Conservation (phyloP, 1,139 yeast genomes). For the Kodamaea sp. region DNA sequence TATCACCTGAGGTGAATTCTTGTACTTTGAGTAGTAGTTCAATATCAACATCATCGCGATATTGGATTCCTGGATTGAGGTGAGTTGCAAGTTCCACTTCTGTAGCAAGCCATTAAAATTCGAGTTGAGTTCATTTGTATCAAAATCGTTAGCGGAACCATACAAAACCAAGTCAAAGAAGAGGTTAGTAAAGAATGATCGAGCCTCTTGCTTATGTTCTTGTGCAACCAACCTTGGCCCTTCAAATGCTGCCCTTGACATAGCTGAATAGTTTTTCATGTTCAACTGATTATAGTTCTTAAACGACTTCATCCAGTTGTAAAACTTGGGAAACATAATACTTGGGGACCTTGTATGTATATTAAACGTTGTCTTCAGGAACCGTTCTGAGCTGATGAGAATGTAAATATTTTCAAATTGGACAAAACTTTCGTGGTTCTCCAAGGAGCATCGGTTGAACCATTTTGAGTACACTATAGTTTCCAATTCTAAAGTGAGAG, state of each 20-base stretch:
- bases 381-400: constrained; percentile 1
- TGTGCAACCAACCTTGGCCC: background rate
- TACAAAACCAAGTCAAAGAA: constrained; percentile 8
- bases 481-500: constrained; percentile 12
- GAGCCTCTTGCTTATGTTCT: constrained; percentile 1
- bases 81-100: constrained; percentile 2
- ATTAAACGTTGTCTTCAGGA: constrained; percentile 2
- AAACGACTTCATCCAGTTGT: constrained; percentile 15
- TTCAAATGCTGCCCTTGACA: constrained; percentile 8
- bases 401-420: constrained; percentile 24
- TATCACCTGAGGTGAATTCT: too few relatives aligned
- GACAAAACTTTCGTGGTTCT: constrained; percentile 13
- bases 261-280: constrained; percentile 3
- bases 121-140: constrained; percentile 10
- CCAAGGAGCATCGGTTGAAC: constrained; percentile 19
- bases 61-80: constrained; percentile 1
- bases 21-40: background rate
- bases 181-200: constrained; percentile 7
- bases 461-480: constrained; percentile 17
- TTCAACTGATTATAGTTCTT: constrained; percentile 2
- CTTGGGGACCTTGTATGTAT: constrained; percentile 24
- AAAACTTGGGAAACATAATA: constrained; percentile 28
- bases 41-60: background rate
- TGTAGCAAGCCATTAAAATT: constrained; percentile 6
- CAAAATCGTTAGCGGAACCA: constrained; percentile 4